Percentiles rank a stretch among this genome's conserved stretches.
Conservation (phyloP, 1,284 basidiomycete genomes). For the Ustilago sp. region DNA sequence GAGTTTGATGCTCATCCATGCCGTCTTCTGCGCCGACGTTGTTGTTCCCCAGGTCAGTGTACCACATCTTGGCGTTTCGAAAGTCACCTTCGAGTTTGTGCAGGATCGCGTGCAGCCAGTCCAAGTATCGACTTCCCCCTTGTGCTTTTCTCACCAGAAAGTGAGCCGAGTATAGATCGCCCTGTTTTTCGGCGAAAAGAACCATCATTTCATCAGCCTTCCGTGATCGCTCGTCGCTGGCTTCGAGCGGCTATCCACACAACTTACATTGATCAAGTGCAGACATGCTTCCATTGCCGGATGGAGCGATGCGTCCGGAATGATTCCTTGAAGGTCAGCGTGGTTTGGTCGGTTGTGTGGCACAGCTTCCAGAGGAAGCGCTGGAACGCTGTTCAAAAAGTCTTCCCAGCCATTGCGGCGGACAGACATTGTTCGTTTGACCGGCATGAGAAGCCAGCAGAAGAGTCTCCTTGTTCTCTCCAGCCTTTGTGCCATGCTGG, state of each 20-base stretch:
- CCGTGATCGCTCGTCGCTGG: not conserved
- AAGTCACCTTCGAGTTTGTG: slow-evolving; percentile 47
- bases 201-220: not conserved
- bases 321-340: slow-evolving; percentile 23
- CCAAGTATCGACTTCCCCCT: slow-evolving; percentile 36
- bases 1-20: too few relatives aligned
- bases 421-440: not conserved
- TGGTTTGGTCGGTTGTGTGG: slow-evolving; percentile 25
- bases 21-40: slow-evolving; percentile 8
- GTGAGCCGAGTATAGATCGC: slow-evolving; percentile 42
- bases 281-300: slow-evolving; percentile 33
- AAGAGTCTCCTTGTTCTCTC: slow-evolving; percentile 11
- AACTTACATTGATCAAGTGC: slow-evolving; percentile 39
- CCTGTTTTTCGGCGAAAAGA: slow-evolving; percentile 1
- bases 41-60: slow-evolving; percentile 37
- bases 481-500: slow-evolving; percentile 12
- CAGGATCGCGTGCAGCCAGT: slow-evolving; percentile 44
- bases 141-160: slow-evolving; percentile 43
- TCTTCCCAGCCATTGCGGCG: slow-evolving; percentile 15
- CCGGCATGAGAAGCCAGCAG: not conserved
- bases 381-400: slow-evolving; percentile 17
- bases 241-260: not conserved
- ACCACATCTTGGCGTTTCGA: slow-evolving; percentile 50
- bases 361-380: slow-evolving; percentile 12
- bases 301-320: slow-evolving; percentile 25